Base-by-base conservation (phyloP, 495 filamentous ascomycete genomes). In the Xylaria acuta region DNA sequence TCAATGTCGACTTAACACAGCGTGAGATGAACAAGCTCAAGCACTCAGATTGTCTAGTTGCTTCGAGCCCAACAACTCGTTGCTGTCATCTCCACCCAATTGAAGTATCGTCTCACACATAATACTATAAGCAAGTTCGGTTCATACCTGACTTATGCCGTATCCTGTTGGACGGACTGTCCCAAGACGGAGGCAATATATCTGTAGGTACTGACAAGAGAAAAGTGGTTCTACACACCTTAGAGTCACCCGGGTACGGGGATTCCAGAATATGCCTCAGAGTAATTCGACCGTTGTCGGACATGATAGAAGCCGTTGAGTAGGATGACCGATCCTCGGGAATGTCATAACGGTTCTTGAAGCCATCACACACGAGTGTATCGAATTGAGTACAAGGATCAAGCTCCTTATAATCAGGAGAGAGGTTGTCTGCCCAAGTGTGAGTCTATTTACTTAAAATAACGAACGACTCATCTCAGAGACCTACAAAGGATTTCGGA, bases 311-410 rank as follows among this genome's bases (percentile, higher is more conserved):
- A 34, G 85, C 86, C 9, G 87, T 85, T 67, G 89, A 90, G 30
- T 87, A 84, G 53, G 86, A 85, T 20, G 88, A 86, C 72, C 90
- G 89, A 76, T 93, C 90, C 25, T 90, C 80, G 5, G 90, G 87
- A 71, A 93, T 87, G 75, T 92, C 90, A 81, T 92, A 88, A 40
- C 85, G 86, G 34, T 88, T 83, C 54, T 83, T 80, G 87, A 90
- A 92, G 22, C 91, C 91, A 64, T 88, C 90, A 75, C 92, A 94
- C 45, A 92, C 89, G 74, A 88, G 86, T 72, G 70, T 71, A 67
- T 93, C 90, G 70, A 93, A 93, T 64, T 92, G 75, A 53, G 83
- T 88, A 73, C 92, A 94, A 5, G 92, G 89, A 76, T 94, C 90
- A 51, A 93, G 80, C 0, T 88, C 73, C 67, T 85, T 78, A 74